Evolutionary conservation across 2,329 filamentous ascomycete genomes (phyloP), one percentile per base, ranked within the genome.

Genomic region (Diplocarpon mali): DNA sequence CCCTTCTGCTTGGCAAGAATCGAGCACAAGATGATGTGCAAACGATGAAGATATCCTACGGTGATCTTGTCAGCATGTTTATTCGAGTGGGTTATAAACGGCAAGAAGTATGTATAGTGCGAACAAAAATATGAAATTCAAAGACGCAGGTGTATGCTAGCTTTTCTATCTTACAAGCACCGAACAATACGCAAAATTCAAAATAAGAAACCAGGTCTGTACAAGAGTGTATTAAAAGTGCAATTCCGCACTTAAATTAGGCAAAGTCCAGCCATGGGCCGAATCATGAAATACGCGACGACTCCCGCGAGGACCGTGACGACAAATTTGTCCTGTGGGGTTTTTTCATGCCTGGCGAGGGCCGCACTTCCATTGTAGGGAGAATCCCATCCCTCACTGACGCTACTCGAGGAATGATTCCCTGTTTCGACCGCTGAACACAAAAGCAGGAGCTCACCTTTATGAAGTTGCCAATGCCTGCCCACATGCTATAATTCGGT

Each of bases 401-500:
- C n/a, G 55, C 49, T 17, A 60, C 55, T 29, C 57, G 46, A 15
- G 58, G 57, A 45, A 57, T 54, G 4, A 58, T 36, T 40, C 45
- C 50, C 35, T 53, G 52, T 46, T 50, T 55, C 42, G 47, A 50
- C 41, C 55, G 50, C 49, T 49, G 47, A 45, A 56, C 35, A 52
- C 58, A 57, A 42, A 53, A 60, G 46, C 54, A 51, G 49, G 50
- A 55, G 57, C 57, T 69, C 75, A 92, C 90, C 71, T 75, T 83
- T 58, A 95, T 67, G 62, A 95, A 94, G 55, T 75, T 79, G 67
- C 85, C 80, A 50, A 95, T 85, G 44, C 87, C 83, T 27, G 86
- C 80, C 92, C 92, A 98, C 55, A 95, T 75, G 56, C 77, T 80
- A 68, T 92, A 95, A 67, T 98, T 96, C 42, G 92, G 92, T 55